Percentiles rank a stretch among this genome's conserved stretches.
phyloP scores from a whole-genome alignment of 2,329 filamentous ascomycete genomes.

The Xylaria sp. region DNA sequence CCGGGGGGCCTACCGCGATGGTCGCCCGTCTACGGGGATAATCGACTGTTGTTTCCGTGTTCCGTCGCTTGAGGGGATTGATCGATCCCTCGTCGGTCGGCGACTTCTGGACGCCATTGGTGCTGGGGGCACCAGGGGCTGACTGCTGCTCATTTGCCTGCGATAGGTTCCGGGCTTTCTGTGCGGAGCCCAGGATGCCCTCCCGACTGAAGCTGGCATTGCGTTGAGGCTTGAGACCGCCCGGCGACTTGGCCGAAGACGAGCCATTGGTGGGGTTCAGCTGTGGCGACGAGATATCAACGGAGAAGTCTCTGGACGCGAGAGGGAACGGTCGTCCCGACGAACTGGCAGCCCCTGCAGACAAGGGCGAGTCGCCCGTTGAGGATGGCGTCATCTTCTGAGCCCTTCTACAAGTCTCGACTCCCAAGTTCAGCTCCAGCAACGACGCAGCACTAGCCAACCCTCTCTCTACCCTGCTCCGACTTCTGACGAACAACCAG shows the following conservation, averaged over 20 bases:
- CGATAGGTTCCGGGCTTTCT: constrained; percentile 51
- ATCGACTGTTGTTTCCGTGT: constrained; percentile 56
- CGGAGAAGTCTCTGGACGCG: constrained; percentile 44
- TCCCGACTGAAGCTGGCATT: constrained; percentile 50
- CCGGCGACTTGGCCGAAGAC: constrained; percentile 47
- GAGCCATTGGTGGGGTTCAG: constrained; percentile 40
- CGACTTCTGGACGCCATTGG: constrained; percentile 42
- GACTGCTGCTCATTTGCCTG: constrained; percentile 49
- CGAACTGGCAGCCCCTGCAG: constrained; percentile 36
- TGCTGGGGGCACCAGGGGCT: constrained; percentile 14
- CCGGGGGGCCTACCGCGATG: constrained; percentile 52
- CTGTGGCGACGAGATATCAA: constrained; percentile 45
- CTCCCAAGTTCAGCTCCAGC: background rate
- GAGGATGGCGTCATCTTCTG: constrained; percentile 47
- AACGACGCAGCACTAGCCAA: background rate
- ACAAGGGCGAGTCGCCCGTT: constrained; percentile 48
- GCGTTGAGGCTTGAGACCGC: constrained; percentile 43
- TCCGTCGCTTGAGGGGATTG: constrained; percentile 55
- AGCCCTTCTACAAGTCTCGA: no score
- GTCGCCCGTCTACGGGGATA: constrained; percentile 60
- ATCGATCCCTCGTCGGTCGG: constrained; percentile 45
- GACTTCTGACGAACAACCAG: background rate
- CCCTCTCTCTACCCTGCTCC: background rate
- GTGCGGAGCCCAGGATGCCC: constrained; percentile 47
- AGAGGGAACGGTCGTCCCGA: constrained; percentile 41